Conservation (phyloP, 768 basidiomycete species). For the Leccinum olivaceopallidum region DNA sequence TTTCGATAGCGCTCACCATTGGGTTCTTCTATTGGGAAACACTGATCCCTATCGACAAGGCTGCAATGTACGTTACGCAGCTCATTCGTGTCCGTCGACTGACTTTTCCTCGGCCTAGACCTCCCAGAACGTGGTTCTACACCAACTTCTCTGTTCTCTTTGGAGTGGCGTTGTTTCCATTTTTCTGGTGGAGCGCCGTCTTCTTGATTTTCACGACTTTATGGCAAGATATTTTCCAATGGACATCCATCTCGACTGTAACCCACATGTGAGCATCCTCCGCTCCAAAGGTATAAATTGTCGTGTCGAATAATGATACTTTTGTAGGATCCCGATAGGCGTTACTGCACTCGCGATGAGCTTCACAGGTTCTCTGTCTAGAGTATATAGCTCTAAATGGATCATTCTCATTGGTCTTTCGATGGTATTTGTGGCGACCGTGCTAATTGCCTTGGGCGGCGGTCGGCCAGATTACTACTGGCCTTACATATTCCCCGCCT, state of each 20-base stretch:
- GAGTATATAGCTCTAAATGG: constrained; percentile 42
- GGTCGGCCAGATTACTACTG: constrained; percentile 45
- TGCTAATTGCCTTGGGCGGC: constrained; percentile 46
- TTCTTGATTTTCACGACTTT: constrained; percentile 36
- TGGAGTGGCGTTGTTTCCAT: constrained; percentile 38
- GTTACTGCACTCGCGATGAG: constrained; percentile 37
- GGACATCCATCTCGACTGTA: constrained; percentile 41
- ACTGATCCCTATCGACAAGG: constrained; percentile 37
- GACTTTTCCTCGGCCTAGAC: constrained; percentile 23
- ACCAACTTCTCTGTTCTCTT: constrained; percentile 43
- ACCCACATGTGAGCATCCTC: constrained; percentile 37
- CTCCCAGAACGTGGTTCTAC: constrained; percentile 45
- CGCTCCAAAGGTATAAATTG: neutral
- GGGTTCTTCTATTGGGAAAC: constrained; percentile 56
- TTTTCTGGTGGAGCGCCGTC: constrained; percentile 42
- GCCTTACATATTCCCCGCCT: constrained; percentile 49
- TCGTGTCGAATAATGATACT: neutral
- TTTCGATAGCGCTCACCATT: constrained; percentile 41
- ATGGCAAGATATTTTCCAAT: constrained; percentile 43
- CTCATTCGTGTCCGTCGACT: neutral
- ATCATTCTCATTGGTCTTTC: constrained; percentile 44
- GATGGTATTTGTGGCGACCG: constrained; percentile 39
- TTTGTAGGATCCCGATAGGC: constrained; percentile 42
- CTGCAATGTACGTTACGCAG: constrained; percentile 40
- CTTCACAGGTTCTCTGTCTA: constrained; percentile 42